Base-by-base conservation (phyloP, 768 basidiomycete genomes). In the Agrocybe praecox region DNA sequence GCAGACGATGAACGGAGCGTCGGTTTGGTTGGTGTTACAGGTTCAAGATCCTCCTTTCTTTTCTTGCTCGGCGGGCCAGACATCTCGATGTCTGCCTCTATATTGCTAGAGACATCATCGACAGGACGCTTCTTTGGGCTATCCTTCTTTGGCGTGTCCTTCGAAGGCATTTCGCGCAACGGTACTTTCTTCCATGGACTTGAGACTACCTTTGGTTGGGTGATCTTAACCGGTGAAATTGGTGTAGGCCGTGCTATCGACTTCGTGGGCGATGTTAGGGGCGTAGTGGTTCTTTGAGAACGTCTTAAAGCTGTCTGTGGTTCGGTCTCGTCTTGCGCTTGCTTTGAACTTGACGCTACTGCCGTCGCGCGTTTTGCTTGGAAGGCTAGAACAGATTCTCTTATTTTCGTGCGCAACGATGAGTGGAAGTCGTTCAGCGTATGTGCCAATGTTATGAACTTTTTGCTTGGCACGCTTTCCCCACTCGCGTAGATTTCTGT, bases 61-160 rank as follows among this genome's bases (percentile, higher is more conserved):
- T 68, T 77, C 58, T 81, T 81, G 32, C 70, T 73, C 0, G 80
- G 81, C 6, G 81, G 76, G 36, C 6, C 4, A 40, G 12, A 14
- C n/a, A n/a, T 12, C 49, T 72, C 69, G 5, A 77, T 76, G 17
- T 60, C 18, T 52, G 75, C 53, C 56, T 70, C 23, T 23, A 69
- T 40, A 19, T 68, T 15, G 51, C 73, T 44, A 64, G 76, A 54
- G 54, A 66, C 51, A 64, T 70, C 58, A 26, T 55, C 52, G 23
- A 58, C 51, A 14, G 48, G 43, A 5, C 33, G 32, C 55, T 64
- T 46, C n/a, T 67, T 60, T 6, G 56, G 45, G 18, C 62, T 62
- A 9, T 74, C 76, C 64, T 80, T 82, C 57, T 71, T 72, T 3
- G 78, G 71, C 6, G 69, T 67, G 53, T 76, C 72, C 49, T 68